Percentiles rank a stretch among this genome's conserved stretches.
These are phyloP conservation scores for Globisporangium cederbergense DNA, from an alignment of 352 stramenopile species.

Conservation along the genomic window DNA sequence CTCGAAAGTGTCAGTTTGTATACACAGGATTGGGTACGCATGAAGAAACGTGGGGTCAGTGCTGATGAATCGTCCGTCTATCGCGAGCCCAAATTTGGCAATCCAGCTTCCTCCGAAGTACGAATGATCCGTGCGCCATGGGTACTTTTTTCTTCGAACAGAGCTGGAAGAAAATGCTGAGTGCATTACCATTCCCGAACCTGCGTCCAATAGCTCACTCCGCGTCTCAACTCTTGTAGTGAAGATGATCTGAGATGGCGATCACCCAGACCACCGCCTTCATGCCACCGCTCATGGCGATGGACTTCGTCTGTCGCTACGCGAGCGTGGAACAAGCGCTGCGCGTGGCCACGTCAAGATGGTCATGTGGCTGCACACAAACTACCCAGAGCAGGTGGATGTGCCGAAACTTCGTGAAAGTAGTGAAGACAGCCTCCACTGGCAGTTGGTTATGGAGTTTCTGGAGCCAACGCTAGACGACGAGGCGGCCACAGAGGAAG, in stretches of 20 bases:
- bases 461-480: not conserved
- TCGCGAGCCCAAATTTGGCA: too few species aligned
- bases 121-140: not conserved
- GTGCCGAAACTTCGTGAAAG: not conserved
- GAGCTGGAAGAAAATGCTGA: not conserved
- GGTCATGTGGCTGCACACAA: constrained; percentile 6
- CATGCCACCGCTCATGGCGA: not conserved
- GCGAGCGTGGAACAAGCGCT: not conserved
- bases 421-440: not conserved
- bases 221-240: not conserved
- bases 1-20: not conserved
- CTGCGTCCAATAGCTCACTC: not conserved
- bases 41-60: not conserved
- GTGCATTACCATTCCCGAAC: not conserved
- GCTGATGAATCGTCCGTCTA: too few species aligned
- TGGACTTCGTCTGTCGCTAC: constrained; percentile 5
- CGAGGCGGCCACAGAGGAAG: not conserved
- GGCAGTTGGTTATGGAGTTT: not conserved
- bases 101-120: not conserved
- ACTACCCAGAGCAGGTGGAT: not conserved
- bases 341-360: not conserved
- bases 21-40: not conserved
- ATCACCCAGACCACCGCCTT: not conserved
- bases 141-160: not conserved
- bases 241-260: not conserved